Evolutionary conservation across 139 green algal species (phyloP).

Genomic region (Zygnema cylindricum): DNA sequence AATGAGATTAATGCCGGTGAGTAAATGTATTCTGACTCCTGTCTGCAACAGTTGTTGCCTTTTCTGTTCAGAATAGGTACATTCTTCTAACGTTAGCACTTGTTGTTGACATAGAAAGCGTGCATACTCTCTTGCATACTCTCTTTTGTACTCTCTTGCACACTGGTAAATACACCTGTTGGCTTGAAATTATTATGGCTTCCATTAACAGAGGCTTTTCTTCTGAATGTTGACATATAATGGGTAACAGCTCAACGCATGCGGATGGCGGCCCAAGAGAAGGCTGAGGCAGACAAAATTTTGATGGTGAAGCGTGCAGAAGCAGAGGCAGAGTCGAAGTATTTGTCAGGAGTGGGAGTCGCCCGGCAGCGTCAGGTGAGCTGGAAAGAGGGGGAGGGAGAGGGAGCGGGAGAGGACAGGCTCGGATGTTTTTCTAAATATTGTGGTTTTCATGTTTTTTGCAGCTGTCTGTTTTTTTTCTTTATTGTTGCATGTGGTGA

Average conservation of each 20-base stretch:
- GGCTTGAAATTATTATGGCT: too few relatives aligned
- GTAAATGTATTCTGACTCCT: too few relatives aligned
- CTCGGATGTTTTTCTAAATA: not conserved
- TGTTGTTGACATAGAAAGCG: not conserved
- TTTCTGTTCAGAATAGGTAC: too few relatives aligned
- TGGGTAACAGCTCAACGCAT: too few relatives aligned
- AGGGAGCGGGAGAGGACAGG: not conserved
- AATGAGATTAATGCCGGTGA: slow-evolving; percentile 85
- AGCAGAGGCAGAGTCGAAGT: slow-evolving; percentile 95
- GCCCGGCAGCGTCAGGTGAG: slow-evolving; percentile 70
- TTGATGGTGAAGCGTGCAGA: slow-evolving; percentile 82
- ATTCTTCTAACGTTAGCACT: too few relatives aligned
- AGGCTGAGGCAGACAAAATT: slow-evolving; percentile 86
- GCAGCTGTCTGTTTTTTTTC: not conserved
- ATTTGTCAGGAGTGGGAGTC: slow-evolving; percentile 76
- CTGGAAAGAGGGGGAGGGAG: not conserved
- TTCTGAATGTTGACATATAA: slow-evolving; percentile 22
- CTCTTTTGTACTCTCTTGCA: too few relatives aligned
- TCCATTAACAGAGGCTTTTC: too few relatives aligned
- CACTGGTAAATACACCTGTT: too few relatives aligned
- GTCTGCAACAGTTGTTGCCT: too few relatives aligned
- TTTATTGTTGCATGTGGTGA: not conserved
- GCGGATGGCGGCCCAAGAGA: slow-evolving; percentile 76
- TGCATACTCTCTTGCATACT: too few relatives aligned
- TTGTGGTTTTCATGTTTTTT: not conserved